Evolutionary conservation across 345 rosid genomes (phyloP).

Genomic region (Pugionium dolabratum): DNA sequence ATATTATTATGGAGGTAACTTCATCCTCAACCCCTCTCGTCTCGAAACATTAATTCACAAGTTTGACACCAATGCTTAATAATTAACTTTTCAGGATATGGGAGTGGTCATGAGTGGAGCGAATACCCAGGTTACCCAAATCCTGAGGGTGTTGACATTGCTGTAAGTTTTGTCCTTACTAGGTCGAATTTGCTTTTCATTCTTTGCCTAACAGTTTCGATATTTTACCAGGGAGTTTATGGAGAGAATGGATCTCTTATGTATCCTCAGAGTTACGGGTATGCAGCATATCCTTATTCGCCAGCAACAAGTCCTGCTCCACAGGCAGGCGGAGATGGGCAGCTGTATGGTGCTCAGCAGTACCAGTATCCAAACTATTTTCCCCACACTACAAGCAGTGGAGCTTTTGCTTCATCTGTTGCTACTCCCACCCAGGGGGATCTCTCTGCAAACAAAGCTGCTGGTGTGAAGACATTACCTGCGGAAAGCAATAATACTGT

Average conservation of each 20-base stretch:
- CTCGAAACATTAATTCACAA: background rate
- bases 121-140: conserved; percentile 52
- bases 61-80: background rate
- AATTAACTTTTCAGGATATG: conserved; percentile 12
- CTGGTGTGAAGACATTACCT: conserved; percentile 52
- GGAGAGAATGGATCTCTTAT: conserved; percentile 44
- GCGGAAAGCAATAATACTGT: conserved; percentile 49
- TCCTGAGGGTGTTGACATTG: conserved; percentile 57
- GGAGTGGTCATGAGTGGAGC: conserved; percentile 21
- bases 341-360: conserved; percentile 70
- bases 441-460: conserved; percentile 32
- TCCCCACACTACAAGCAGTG: conserved; percentile 51
- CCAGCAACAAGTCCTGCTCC: conserved; percentile 73
- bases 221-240: conserved; percentile 52
- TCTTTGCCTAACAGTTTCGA: background rate
- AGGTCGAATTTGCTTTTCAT: background rate
- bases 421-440: conserved; percentile 47
- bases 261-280: conserved; percentile 66
- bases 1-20: conserved; percentile 52
- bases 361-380: conserved; percentile 74
- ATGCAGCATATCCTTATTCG: conserved; percentile 66
- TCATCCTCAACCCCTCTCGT: background rate
- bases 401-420: conserved; percentile 47
- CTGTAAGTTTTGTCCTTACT: conserved; percentile 44
- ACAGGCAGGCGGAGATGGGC: conserved; percentile 65